These are phyloP conservation scores for Tuber microsphaerosporum DNA, from an alignment of 495 filamentous ascomycete genomes.

Conservation along the genomic window DNA sequence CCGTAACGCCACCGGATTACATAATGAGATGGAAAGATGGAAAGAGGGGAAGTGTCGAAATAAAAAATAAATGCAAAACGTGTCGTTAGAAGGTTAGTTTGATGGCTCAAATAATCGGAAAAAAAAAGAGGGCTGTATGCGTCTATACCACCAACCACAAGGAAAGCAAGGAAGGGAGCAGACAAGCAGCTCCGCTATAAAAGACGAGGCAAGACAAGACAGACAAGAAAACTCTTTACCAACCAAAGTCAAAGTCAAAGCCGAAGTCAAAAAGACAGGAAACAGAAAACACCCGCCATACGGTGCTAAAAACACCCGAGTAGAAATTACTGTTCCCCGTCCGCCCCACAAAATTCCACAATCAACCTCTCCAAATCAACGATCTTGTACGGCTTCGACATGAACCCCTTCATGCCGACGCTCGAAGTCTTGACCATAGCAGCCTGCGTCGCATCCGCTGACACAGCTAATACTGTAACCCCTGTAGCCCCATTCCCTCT, in stretches of 20 bases:
- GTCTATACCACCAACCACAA: constrained; percentile 24
- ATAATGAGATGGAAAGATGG: background rate
- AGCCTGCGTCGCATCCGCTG: constrained; percentile 66
- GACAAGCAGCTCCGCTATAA: constrained; percentile 24
- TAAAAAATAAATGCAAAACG: background rate
- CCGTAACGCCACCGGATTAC: background rate
- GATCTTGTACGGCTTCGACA: constrained; percentile 73
- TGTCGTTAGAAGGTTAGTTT: constrained; percentile 1
- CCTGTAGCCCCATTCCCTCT: constrained; percentile 23
- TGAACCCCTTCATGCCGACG: constrained; percentile 68
- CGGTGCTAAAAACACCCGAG: constrained; percentile 4
- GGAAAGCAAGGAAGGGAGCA: constrained; percentile 14
- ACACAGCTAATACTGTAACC: constrained; percentile 60
- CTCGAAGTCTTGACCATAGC: constrained; percentile 57
- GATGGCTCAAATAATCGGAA: constrained; percentile 18
- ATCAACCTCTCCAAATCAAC: constrained; percentile 63
- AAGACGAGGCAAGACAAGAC: background rate
- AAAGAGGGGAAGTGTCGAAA: background rate
- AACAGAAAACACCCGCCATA: constrained; percentile 26
- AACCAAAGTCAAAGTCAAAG: constrained; percentile 18
- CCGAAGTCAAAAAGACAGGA: constrained; percentile 11
- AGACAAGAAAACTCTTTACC: constrained; percentile 19
- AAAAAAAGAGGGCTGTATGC: constrained; percentile 22
- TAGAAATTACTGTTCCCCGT: constrained; percentile 14
- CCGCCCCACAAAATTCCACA: constrained; percentile 51